phyloP scores from a whole-genome alignment of 768 basidiomycete species.

The Grammothele lineata region DNA sequence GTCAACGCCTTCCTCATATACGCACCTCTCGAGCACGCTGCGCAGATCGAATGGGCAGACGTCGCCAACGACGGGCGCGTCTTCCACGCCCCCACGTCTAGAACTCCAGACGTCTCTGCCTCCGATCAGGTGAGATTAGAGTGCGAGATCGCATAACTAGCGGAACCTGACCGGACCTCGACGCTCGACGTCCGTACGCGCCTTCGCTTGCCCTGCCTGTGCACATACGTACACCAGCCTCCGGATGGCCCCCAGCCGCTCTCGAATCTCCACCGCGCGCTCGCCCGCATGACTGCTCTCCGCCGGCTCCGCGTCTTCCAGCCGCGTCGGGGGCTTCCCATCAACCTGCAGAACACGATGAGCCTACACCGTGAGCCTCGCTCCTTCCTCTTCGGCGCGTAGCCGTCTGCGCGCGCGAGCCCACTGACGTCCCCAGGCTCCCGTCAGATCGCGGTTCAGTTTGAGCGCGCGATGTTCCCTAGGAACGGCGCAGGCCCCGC shows the following conservation, averaged over 20 bases:
- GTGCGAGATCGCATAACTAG: conserved; percentile 13
- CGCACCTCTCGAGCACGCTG: conserved; percentile 17
- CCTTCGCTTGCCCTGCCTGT: background rate
- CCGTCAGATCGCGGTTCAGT: conserved; percentile 21
- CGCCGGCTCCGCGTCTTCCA: conserved; percentile 33
- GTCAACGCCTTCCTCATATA: conserved; percentile 25
- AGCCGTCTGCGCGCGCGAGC: background rate
- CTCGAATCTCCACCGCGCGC: conserved; percentile 28
- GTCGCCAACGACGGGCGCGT: conserved; percentile 38
- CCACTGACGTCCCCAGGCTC: background rate
- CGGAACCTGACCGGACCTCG: conserved; percentile 3
- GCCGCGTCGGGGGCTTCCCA: conserved; percentile 22
- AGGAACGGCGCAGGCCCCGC: conserved; percentile 1
- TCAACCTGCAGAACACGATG: conserved; percentile 13
- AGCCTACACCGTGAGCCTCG: conserved; percentile 13
- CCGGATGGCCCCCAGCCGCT: conserved; percentile 20
- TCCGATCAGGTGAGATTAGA: conserved; percentile 14
- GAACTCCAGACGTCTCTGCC: background rate
- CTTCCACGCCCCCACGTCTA: conserved; percentile 9
- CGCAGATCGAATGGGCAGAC: conserved; percentile 31
- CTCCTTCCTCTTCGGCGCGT: background rate
- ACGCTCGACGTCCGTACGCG: background rate
- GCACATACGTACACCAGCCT: background rate
- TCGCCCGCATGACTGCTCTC: conserved; percentile 27
- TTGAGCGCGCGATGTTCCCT: conserved; percentile 38